Evolutionary conservation across 1,284 basidiomycete species (phyloP).

Genomic region (Lentinus polychrous): DNA sequence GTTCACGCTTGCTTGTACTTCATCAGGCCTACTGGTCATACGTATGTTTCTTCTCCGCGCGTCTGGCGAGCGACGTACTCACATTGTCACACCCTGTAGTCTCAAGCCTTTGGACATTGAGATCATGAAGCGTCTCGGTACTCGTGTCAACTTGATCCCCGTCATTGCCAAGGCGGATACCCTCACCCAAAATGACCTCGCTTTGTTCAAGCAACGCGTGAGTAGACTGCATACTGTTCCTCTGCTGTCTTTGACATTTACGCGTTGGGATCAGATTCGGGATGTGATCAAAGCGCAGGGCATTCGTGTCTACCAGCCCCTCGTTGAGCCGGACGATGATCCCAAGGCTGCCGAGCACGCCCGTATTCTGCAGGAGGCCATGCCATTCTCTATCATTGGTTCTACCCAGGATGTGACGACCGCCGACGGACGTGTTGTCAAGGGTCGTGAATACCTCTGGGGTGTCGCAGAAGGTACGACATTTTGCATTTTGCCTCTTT

Average conservation of each 20-base stretch:
- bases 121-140: constrained; percentile 97
- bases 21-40: constrained; percentile 93
- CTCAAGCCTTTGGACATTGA: constrained; percentile 98
- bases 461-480: constrained; percentile 90
- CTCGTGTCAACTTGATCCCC: constrained; percentile 96
- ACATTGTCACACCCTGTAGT: constrained; percentile 36
- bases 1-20: constrained; percentile 99
- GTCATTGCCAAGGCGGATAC: constrained; percentile 97
- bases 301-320: constrained; percentile 93
- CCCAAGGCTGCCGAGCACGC: constrained; percentile 78
- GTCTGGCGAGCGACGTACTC: constrained; percentile 3
- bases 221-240: constrained; percentile 23
- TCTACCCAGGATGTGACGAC: constrained; percentile 93
- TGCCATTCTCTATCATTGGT: constrained; percentile 99
- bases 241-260: constrained; percentile 4
- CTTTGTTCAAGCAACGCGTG: constrained; percentile 89
- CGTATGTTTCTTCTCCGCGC: constrained; percentile 49
- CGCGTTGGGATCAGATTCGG: constrained; percentile 56
- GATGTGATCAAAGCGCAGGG: constrained; percentile 88
- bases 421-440: constrained; percentile 86
- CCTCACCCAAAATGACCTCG: constrained; percentile 88
- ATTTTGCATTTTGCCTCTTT: neutral
- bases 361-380: constrained; percentile 79
- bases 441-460: constrained; percentile 99
- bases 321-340: constrained; percentile 89